Evolutionary conservation across 208 protist genomes (phyloP).

Genomic region (Polymyxa betae): DNA sequence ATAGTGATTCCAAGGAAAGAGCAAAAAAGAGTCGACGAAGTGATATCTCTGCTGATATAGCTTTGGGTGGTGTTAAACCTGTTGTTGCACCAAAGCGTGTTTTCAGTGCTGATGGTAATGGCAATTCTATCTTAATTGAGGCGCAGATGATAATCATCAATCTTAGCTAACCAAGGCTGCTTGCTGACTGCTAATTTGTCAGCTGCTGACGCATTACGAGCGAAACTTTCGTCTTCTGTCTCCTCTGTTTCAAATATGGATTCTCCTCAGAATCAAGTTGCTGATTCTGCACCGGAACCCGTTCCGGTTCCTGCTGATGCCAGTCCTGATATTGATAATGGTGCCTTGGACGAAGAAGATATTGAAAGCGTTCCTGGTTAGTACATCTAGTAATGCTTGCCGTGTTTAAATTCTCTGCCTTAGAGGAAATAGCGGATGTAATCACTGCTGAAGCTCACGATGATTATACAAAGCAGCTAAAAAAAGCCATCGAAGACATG

Average conservation of each 20-base stretch:
- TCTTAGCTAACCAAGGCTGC: not conserved
- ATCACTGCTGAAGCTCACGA: not conserved
- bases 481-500: not conserved
- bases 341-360: not conserved
- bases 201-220: not conserved
- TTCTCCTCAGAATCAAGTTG: not conserved
- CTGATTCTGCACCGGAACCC: not conserved
- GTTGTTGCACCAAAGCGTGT: not conserved
- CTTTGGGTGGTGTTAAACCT: not conserved
- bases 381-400: not conserved
- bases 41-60: conserved; percentile 19
- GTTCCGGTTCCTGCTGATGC: not conserved
- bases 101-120: not conserved
- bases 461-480: not conserved
- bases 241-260: not conserved
- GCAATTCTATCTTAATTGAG: not conserved
- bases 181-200: not conserved
- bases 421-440: not conserved
- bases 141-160: not conserved
- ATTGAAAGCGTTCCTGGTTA: not conserved
- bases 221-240: not conserved
- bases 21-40: not conserved
- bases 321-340: not conserved
- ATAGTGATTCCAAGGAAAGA: conserved; percentile 4
- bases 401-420: too few relatives aligned